phyloP scores from a whole-genome alignment of 1,284 basidiomycete species.

The Rhodotorula sp. region DNA sequence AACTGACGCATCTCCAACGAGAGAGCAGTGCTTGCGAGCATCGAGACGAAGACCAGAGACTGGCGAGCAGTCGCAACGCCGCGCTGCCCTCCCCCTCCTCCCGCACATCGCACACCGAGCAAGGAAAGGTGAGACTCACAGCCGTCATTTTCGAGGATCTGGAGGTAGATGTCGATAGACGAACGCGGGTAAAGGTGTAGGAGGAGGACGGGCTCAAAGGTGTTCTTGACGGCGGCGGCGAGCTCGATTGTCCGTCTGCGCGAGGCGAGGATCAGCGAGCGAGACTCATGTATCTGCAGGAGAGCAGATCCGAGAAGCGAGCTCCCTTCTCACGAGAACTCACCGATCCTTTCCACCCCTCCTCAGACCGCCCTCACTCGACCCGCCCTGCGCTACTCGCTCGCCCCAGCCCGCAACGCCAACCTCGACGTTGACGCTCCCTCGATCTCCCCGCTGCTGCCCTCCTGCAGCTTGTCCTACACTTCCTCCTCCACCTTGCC shows the following conservation, averaged over 20 bases:
- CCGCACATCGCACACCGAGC: not conserved
- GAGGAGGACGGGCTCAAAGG: slow-evolving; percentile 93
- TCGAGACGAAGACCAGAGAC: not conserved
- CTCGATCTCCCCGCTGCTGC: slow-evolving; percentile 62
- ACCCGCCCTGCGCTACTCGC: slow-evolving; percentile 50
- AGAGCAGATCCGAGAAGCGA: not conserved
- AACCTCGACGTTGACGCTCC: slow-evolving; percentile 75
- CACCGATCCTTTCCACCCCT: slow-evolving; percentile 74
- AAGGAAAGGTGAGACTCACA: slow-evolving; percentile 48
- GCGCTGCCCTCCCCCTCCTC: too few relatives aligned
- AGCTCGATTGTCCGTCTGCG: slow-evolving; percentile 82
- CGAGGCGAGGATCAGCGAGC: slow-evolving; percentile 3
- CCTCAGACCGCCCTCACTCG: slow-evolving; percentile 69
- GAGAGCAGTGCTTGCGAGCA: too few relatives aligned
- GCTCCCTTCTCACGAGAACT: slow-evolving; percentile 47
- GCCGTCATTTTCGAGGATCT: slow-evolving; percentile 90
- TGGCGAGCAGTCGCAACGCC: too few relatives aligned
- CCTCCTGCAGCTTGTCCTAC: slow-evolving; percentile 56
- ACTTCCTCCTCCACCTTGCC: slow-evolving; percentile 54
- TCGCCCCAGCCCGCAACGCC: slow-evolving; percentile 71
- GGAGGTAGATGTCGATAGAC: slow-evolving; percentile 89
- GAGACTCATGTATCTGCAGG: slow-evolving; percentile 1
- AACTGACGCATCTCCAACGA: too few relatives aligned
- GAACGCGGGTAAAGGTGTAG: slow-evolving; percentile 87
- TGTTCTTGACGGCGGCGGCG: slow-evolving; percentile 80